These are phyloP conservation scores for Gloeopeniophorella convolvens DNA, from an alignment of 768 basidiomycete genomes.

Conservation along the genomic window DNA sequence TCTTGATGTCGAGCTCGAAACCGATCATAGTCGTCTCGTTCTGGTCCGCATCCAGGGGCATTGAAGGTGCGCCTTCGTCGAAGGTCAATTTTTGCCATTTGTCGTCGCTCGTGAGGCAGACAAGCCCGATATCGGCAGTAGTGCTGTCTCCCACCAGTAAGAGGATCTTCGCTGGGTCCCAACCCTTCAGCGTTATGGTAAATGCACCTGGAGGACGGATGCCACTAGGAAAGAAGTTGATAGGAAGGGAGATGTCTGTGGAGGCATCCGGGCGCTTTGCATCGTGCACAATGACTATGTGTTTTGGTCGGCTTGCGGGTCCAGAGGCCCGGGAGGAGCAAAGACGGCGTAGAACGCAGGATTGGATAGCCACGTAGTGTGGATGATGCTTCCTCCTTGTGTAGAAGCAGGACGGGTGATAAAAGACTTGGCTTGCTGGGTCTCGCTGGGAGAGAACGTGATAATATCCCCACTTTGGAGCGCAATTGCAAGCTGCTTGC, in stretches of 20 bases:
- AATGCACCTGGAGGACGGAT: conserved; percentile 41
- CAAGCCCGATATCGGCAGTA: conserved; percentile 43
- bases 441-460: conserved; percentile 54
- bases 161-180: conserved; percentile 39
- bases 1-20: conserved; percentile 61
- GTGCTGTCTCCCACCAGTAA: conserved; percentile 44
- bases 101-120: conserved; percentile 33
- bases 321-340: conserved; percentile 36
- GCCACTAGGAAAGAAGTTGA: conserved; percentile 40
- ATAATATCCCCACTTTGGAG: conserved; percentile 64
- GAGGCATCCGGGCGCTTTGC: conserved; percentile 33
- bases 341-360: conserved; percentile 66
- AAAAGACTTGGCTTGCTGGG: conserved; percentile 47
- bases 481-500: conserved; percentile 77
- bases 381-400: conserved; percentile 39
- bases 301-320: conserved; percentile 37
- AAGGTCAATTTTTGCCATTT: conserved; percentile 40
- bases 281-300: conserved; percentile 38
- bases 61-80: conserved; percentile 45
- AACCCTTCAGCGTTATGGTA: conserved; percentile 33
- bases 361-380: conserved; percentile 61
- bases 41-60: conserved; percentile 63
- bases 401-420: conserved; percentile 50
- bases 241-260: conserved; percentile 32
- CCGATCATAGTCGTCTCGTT: conserved; percentile 66